Conservation (phyloP, 2,329 filamentous ascomycete genomes). For the Cladosporium colombiae region DNA sequence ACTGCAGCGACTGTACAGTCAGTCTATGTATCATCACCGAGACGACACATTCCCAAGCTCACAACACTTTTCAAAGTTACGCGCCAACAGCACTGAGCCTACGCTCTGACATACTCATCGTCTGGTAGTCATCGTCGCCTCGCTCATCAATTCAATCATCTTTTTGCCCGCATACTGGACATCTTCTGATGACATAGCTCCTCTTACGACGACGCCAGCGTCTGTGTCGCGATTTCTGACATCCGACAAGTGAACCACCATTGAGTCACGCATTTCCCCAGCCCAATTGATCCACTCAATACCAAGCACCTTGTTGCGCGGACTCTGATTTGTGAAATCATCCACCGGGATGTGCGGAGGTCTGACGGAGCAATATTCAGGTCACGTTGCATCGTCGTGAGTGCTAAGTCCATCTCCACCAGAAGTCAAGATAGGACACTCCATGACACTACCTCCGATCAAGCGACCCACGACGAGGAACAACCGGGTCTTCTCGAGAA, state of each 20-base stretch:
- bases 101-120: not conserved
- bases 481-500: not conserved
- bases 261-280: no score
- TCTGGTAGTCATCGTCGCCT: not conserved
- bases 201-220: not conserved
- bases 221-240: not conserved
- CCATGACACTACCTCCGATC: no score
- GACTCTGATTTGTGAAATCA: not conserved
- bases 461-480: conserved; percentile 2
- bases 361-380: not conserved
- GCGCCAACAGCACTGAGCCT: no score
- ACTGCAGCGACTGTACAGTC: no score
- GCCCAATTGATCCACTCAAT: no score
- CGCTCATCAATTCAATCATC: not conserved
- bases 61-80: not conserved
- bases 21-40: not conserved
- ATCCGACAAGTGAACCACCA: conserved; percentile 2
- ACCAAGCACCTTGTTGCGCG: not conserved
- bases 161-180: not conserved
- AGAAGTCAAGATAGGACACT: not conserved
- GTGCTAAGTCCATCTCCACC: not conserved
- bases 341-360: not conserved
- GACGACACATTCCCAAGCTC: not conserved
- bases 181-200: not conserved
- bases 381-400: not conserved